Evolutionary conservation across 2,329 filamentous ascomycete genomes (phyloP).

Genomic region (Neurospora crassa): DNA sequence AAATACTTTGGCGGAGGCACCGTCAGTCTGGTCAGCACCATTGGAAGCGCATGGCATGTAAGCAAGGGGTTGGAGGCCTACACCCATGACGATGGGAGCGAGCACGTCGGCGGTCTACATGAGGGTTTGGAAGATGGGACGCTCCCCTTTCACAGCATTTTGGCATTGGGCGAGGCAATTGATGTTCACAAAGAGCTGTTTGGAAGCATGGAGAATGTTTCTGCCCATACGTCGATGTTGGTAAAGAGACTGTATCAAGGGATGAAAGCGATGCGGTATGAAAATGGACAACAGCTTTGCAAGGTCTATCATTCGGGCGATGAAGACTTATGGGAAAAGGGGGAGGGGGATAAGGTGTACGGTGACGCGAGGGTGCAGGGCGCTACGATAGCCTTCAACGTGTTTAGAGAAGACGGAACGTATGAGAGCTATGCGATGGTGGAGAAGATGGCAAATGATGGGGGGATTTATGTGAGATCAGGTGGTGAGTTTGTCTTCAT

Average conservation of each 20-base stretch:
- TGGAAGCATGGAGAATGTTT: constrained; percentile 48
- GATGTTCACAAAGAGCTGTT: constrained; percentile 46
- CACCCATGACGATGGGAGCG: constrained; percentile 1
- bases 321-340: constrained; percentile 17
- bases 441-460: constrained; percentile 46
- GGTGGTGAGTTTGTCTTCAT: constrained; percentile 31
- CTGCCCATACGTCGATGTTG: constrained; percentile 46
- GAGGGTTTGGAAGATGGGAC: constrained; percentile 59
- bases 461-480: constrained; percentile 50
- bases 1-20: constrained; percentile 63
- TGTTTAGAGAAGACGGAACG: constrained; percentile 40
- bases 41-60: constrained; percentile 43
- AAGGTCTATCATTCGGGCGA: constrained; percentile 44
- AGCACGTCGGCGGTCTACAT: constrained; percentile 34
- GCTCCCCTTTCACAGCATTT: constrained; percentile 53
- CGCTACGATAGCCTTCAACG: constrained; percentile 55
- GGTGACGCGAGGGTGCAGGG: constrained; percentile 45
- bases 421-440: constrained; percentile 48
- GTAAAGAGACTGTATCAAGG: constrained; percentile 37
- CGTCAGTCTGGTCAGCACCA: constrained; percentile 47
- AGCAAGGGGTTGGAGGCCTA: constrained; percentile 34
- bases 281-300: constrained; percentile 41
- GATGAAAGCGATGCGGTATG: constrained; percentile 39
- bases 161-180: constrained; percentile 52
- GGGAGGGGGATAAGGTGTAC: constrained; percentile 24